phyloP scores from a whole-genome alignment of 108 stramenopile species.

The Fistulifera pelliculosa region DNA sequence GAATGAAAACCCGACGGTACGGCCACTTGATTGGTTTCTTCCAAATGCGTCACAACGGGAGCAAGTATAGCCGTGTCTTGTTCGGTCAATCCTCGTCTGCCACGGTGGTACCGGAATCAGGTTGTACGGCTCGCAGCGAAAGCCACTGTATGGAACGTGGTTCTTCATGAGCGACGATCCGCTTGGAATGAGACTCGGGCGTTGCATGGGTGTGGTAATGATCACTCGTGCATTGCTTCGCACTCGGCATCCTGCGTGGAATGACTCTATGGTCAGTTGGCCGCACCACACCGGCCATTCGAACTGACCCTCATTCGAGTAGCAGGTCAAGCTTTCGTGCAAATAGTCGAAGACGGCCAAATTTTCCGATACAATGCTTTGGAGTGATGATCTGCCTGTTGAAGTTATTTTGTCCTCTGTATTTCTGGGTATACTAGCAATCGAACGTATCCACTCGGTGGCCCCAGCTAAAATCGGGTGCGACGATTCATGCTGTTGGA shows the following conservation, averaged over 20 bases:
- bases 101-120: constrained; percentile 9
- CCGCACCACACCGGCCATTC: constrained; percentile 11
- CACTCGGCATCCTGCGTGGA: not conserved
- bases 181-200: constrained; percentile 5
- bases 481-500: no score
- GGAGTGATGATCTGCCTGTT: no score
- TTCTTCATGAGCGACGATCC: not conserved
- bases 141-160: not conserved
- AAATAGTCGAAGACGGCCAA: constrained; percentile 4
- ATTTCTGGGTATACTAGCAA: no score
- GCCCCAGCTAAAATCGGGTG: no score
- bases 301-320: constrained; percentile 4
- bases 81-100: not conserved
- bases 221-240: constrained; percentile 4
- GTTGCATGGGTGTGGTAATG: constrained; percentile 6
- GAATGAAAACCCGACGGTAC: constrained; percentile 5
- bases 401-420: no score
- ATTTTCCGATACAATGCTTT: constrained; percentile 10
- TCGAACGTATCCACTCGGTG: no score
- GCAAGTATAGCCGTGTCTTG: not conserved
- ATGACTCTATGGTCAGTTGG: constrained; percentile 5
- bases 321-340: not conserved
- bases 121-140: constrained; percentile 10
- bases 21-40: constrained; percentile 2
- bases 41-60: constrained; percentile 3